These are phyloP conservation scores for Thalassiosira profunda DNA, from an alignment of 108 stramenopile genomes.

Conservation along the genomic window DNA sequence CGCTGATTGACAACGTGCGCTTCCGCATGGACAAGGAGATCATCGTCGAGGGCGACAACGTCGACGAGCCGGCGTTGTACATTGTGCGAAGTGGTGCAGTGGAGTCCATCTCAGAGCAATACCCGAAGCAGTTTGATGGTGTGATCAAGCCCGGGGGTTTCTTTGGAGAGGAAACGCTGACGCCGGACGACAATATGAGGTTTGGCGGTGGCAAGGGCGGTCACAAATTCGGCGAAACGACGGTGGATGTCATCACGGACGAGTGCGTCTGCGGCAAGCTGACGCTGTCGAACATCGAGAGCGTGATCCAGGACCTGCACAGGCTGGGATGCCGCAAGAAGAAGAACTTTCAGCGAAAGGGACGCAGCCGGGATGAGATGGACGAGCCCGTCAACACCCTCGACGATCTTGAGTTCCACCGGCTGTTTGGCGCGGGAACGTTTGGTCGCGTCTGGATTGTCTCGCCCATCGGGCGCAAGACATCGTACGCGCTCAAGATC, in stretches of 20 bases:
- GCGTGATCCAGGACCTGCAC: slow-evolving; percentile 74
- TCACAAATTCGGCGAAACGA: slow-evolving; percentile 38
- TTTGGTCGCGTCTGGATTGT: slow-evolving; percentile 96
- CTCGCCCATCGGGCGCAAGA: slow-evolving; percentile 48
- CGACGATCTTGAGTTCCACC: slow-evolving; percentile 67
- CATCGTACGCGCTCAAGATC: slow-evolving; percentile 93
- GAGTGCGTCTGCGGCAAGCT: slow-evolving; percentile 29
- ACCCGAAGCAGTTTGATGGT: slow-evolving; percentile 21
- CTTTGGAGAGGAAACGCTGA: slow-evolving; percentile 48
- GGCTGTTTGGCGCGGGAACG: slow-evolving; percentile 91
- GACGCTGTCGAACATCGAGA: slow-evolving; percentile 48
- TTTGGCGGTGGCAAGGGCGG: slow-evolving; percentile 56
- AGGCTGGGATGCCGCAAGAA: slow-evolving; percentile 58
- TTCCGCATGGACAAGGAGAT: slow-evolving; percentile 32
- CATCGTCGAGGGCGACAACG: slow-evolving; percentile 39
- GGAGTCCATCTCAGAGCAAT: slow-evolving; percentile 33
- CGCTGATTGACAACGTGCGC: slow-evolving; percentile 28
- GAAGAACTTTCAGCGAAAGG: slow-evolving; percentile 39
- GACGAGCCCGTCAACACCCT: slow-evolving; percentile 33
- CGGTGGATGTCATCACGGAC: slow-evolving; percentile 39
- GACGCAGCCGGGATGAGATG: slow-evolving; percentile 12
- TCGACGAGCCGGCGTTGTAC: slow-evolving; percentile 44
- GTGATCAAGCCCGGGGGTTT: slow-evolving; percentile 25
- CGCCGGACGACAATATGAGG: slow-evolving; percentile 48
- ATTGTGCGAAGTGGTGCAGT: slow-evolving; percentile 38